Base-by-base conservation (phyloP, 1,284 basidiomycete species). In the Mrakiaceae sp. region DNA sequence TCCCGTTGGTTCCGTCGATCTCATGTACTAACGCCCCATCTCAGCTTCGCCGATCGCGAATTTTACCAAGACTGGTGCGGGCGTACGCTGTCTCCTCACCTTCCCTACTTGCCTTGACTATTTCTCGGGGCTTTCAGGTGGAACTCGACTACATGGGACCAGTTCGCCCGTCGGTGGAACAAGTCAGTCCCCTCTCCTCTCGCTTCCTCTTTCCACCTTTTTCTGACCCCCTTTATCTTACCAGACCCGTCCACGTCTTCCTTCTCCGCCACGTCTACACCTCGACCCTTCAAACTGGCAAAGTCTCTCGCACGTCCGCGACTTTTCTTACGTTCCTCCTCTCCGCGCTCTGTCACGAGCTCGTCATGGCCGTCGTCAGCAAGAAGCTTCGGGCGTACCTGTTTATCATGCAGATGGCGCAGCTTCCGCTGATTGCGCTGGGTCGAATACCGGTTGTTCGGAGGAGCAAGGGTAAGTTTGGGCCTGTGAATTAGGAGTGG, bases 91-190 rank as follows among this genome's bases (percentile, higher is more conserved):
- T 16, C 11, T 11, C 16, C 49, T 3, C 51, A 5, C 63, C 46
- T 6, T 9, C 6, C 50, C 40, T 3, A n/a, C 39, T 16, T 43
- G 46, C 55, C 42, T 49, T 9, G 14, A 61, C 40, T 3, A n/a
- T 47, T 16, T 43, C 46, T 55, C 42, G 9, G 5, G 5, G 10
- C 44, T 47, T 27, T 59, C 67, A 83, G 74, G 87, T 98, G 95
- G 95, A 98, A 98, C 78, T 90, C 90, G 1, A 92, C 88, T 0
- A 88, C 88, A 3, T 95, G 90, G 87, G 96, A 97, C 72, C 91
- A 97, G 74, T 98, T 96, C 76, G 87, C 90, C 5, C 85, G 93
- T 58, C 93, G 94, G 77, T 96, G 93, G 93, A 96, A 96, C 78
- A 90, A 88, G 73, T 74, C 60, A 61, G 73, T 70, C 9, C n/a